Evolutionary conservation across 2,329 filamentous ascomycete genomes (phyloP).

Genomic region (Ophiocordyceps polyrhachis-furcata): DNA sequence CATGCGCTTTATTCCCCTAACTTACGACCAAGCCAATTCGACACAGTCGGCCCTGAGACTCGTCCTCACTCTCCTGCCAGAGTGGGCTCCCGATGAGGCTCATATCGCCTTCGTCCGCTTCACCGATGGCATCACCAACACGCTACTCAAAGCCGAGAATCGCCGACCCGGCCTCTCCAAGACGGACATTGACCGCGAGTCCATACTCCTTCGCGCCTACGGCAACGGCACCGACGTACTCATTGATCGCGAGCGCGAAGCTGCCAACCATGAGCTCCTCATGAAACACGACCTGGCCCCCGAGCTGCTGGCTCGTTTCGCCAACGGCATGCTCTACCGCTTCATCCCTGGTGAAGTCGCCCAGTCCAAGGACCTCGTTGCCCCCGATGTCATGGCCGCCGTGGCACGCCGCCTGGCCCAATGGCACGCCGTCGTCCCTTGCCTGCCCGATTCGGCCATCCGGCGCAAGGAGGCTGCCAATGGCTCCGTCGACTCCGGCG

Average conservation of each 20-base stretch:
- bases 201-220: constrained; percentile 80
- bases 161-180: constrained; percentile 47
- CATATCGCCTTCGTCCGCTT: constrained; percentile 75
- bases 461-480: constrained; percentile 8
- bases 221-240: constrained; percentile 86
- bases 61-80: constrained; percentile 59
- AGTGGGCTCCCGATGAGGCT: constrained; percentile 60
- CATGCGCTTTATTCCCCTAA: constrained; percentile 50
- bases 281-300: constrained; percentile 72
- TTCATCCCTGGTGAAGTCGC: constrained; percentile 72
- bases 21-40: constrained; percentile 61
- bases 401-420: constrained; percentile 72
- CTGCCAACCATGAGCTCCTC: constrained; percentile 66
- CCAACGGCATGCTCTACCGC: constrained; percentile 89
- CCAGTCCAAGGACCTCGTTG: constrained; percentile 60
- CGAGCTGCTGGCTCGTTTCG: constrained; percentile 72
- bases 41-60: constrained; percentile 63
- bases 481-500: constrained; percentile 17
- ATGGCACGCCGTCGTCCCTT: constrained; percentile 69
- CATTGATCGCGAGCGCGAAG: constrained; percentile 83
- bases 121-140: constrained; percentile 97
- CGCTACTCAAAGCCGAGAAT: constrained; percentile 62
- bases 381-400: constrained; percentile 58
- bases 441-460: constrained; percentile 20
- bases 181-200: constrained; percentile 59